phyloP scores from a whole-genome alignment of 306 rosid genomes.

The Acmispon strigosus region DNA sequence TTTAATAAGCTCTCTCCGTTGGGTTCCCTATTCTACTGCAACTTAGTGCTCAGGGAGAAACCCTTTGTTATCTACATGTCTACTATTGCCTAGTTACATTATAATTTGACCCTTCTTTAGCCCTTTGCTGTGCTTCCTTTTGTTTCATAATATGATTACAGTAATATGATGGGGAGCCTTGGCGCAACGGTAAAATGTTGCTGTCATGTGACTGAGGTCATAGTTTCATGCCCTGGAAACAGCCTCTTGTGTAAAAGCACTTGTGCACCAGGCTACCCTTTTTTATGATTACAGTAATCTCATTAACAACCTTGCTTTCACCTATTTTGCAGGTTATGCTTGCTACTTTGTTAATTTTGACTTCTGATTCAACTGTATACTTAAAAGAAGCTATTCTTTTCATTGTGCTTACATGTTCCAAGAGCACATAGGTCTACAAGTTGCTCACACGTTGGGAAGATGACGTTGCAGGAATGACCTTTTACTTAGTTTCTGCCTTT shows the following conservation, averaged over 20 bases:
- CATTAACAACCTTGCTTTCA: background rate
- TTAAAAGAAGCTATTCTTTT: constrained; percentile 7
- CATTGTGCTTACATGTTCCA: constrained; percentile 14
- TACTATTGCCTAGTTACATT: background rate
- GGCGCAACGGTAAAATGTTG: no score
- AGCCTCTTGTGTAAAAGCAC: no score
- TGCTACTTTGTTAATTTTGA: constrained; percentile 13
- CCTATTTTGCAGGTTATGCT: constrained; percentile 34
- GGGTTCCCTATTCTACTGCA: background rate
- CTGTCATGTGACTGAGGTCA: no score
- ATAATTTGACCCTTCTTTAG: background rate
- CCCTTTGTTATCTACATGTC: background rate
- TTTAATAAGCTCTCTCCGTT: background rate
- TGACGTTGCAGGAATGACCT: constrained; percentile 38
- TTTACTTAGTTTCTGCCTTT: constrained; percentile 43
- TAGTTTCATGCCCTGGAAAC: no score
- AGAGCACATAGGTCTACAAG: background rate
- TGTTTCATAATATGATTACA: background rate
- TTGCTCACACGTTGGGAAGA: constrained; percentile 23
- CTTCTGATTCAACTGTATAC: constrained; percentile 1
- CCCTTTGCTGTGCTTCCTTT: background rate
- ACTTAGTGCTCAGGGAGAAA: background rate
- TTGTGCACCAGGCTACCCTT: no score
- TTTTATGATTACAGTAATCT: background rate
- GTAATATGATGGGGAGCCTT: no score